Percentiles rank a stretch among this genome's conserved stretches.
phyloP scores from a whole-genome alignment of 139 green algal genomes.

The Coccomyxa sp. region DNA sequence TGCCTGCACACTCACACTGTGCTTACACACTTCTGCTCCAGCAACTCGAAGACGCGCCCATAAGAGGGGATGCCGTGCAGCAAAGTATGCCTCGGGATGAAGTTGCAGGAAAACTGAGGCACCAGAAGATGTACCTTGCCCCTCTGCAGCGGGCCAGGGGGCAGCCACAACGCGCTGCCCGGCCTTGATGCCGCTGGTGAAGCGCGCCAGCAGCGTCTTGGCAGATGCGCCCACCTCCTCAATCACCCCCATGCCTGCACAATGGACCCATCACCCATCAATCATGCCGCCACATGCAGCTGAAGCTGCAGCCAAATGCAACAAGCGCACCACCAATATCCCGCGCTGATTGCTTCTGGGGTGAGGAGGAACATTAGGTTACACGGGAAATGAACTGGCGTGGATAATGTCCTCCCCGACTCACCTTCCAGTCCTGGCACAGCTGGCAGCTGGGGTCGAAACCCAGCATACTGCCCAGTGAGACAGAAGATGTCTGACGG shows the following conservation, averaged over 20 bases:
- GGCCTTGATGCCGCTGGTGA: slow-evolving; percentile 21
- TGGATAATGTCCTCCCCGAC: not conserved
- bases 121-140: no score
- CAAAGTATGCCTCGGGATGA: no score
- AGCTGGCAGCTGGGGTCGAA: not conserved
- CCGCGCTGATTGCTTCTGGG: no score
- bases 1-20: no score
- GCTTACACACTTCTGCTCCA: no score
- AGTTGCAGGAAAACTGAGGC: no score
- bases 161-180: slow-evolving; percentile 35
- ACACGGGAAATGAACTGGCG: not conserved
- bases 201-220: slow-evolving; percentile 13
- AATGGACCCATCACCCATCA: not conserved
- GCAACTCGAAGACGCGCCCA: no score
- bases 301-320: not conserved
- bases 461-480: not conserved
- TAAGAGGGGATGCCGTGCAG: no score
- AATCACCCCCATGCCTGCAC: not conserved
- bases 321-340: no score
- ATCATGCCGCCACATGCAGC: not conserved
- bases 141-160: slow-evolving; percentile 15
- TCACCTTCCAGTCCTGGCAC: slow-evolving; percentile 4
- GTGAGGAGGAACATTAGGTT: no score
- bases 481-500: not conserved
- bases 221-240: not conserved